These are phyloP conservation scores for Xanthoceras sorbifolium DNA, from an alignment of 345 rosid genomes.

Conservation along the genomic window DNA sequence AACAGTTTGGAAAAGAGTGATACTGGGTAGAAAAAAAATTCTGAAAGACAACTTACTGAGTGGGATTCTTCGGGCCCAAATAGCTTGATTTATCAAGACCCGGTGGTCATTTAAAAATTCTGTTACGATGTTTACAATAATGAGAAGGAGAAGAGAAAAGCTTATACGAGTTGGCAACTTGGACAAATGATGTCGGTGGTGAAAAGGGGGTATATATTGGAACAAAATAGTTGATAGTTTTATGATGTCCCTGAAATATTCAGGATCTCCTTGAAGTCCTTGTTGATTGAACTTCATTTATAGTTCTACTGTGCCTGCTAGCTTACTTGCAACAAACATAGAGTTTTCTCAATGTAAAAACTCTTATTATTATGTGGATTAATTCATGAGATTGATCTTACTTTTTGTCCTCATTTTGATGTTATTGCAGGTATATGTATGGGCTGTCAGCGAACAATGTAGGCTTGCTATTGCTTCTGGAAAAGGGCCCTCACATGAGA, in stretches of 20 bases:
- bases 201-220: neutral
- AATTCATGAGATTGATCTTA: constrained; percentile 9
- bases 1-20: neutral
- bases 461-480: constrained; percentile 87
- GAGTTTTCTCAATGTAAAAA: neutral
- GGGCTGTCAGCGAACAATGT: constrained; percentile 62
- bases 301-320: neutral
- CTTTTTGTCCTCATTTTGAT: neutral
- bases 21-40: neutral
- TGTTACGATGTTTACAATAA: neutral
- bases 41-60: neutral
- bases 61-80: neutral
- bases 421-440: constrained; percentile 54
- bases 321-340: neutral
- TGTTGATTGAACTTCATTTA: constrained; percentile 5
- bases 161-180: neutral
- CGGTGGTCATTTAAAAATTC: neutral
- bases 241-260: neutral
- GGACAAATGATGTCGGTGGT: constrained; percentile 2
- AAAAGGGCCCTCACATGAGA: constrained; percentile 59
- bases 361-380: neutral
- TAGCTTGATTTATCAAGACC: neutral
- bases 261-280: neutral
- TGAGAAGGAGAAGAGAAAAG: neutral
- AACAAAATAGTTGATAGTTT: neutral